A percentile compares a stretch with the other conserved stretches of the same genome.
Conservation (phyloP, 2,329 filamentous ascomycete genomes). For the Emmonsia crescens region DNA sequence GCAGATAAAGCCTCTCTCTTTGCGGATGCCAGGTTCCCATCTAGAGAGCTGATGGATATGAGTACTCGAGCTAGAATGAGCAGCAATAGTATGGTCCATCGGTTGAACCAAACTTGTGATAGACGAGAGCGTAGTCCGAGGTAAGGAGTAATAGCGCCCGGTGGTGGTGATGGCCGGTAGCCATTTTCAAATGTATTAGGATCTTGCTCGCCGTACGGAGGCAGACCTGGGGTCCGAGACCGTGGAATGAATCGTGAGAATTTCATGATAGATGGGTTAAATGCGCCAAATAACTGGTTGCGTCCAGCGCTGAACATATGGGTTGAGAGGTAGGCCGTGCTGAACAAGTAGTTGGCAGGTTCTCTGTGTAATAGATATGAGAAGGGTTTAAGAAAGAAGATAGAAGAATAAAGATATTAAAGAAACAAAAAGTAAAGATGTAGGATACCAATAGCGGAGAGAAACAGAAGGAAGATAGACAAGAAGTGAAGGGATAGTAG, state of each 20-base stretch:
- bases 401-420: conserved; percentile 16
- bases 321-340: neutral
- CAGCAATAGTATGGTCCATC: conserved; percentile 84
- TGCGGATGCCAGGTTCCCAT: conserved; percentile 64
- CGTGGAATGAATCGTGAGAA: conserved; percentile 22
- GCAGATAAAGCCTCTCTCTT: conserved; percentile 74
- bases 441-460: conserved; percentile 2
- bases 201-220: conserved; percentile 32
- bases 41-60: conserved; percentile 60
- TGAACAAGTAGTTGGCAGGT: neutral
- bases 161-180: conserved; percentile 47
- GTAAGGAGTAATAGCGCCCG: conserved; percentile 73
- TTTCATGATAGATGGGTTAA: conserved; percentile 18
- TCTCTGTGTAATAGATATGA: neutral
- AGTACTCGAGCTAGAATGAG: conserved; percentile 75
- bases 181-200: conserved; percentile 33
- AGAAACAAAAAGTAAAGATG: conserved; percentile 9
- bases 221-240: conserved; percentile 29
- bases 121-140: conserved; percentile 79
- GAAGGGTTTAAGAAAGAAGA: neutral
- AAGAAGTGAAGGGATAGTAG: conserved; percentile 7
- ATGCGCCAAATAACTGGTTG: neutral
- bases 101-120: conserved; percentile 95
- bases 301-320: conserved; percentile 7
- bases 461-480: conserved; percentile 12